Conservation (phyloP, 2,329 filamentous ascomycete species). For the Fusarium sterilihyphosum region DNA sequence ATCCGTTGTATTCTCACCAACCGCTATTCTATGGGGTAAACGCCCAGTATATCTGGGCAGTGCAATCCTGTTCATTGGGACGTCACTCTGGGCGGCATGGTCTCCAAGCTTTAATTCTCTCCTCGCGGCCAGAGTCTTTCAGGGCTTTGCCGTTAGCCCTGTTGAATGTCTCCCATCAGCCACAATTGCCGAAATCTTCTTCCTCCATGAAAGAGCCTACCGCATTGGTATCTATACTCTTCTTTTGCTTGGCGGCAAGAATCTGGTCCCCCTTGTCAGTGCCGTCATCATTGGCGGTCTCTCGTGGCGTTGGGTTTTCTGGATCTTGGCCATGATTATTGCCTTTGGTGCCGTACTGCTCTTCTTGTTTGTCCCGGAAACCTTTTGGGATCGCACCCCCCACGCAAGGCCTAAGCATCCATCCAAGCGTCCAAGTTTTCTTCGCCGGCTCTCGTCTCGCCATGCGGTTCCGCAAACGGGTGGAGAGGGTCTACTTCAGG, state of each 20-base stretch:
- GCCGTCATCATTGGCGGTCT: constrained; percentile 79
- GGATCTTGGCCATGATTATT: constrained; percentile 85
- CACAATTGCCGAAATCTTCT: constrained; percentile 96
- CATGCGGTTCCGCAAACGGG: constrained; percentile 35
- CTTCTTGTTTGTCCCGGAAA: constrained; percentile 93
- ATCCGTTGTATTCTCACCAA: constrained; percentile 85
- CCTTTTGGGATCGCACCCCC: constrained; percentile 92
- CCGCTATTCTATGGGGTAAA: constrained; percentile 91
- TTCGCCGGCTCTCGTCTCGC: constrained; percentile 59
- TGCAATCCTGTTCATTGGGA: constrained; percentile 78
- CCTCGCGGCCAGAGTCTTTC: constrained; percentile 83
- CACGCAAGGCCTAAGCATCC: constrained; percentile 45
- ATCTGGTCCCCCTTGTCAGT: constrained; percentile 86
- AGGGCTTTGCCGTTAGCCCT: constrained; percentile 87
- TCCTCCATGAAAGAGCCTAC: constrained; percentile 92
- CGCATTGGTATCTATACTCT: constrained; percentile 94
- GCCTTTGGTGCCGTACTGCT: constrained; percentile 75
- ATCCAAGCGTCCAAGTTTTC: constrained; percentile 56
- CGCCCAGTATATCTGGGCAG: constrained; percentile 87
- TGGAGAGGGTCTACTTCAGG: constrained; percentile 1
- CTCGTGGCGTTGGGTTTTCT: constrained; percentile 94
- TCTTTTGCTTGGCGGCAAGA: constrained; percentile 89
- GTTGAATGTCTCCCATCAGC: constrained; percentile 94
- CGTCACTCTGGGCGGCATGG: constrained; percentile 85
- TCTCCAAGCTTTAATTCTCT: constrained; percentile 84